Conservation (phyloP, 2,329 filamentous ascomycete species). For the Fusarium albidum region DNA sequence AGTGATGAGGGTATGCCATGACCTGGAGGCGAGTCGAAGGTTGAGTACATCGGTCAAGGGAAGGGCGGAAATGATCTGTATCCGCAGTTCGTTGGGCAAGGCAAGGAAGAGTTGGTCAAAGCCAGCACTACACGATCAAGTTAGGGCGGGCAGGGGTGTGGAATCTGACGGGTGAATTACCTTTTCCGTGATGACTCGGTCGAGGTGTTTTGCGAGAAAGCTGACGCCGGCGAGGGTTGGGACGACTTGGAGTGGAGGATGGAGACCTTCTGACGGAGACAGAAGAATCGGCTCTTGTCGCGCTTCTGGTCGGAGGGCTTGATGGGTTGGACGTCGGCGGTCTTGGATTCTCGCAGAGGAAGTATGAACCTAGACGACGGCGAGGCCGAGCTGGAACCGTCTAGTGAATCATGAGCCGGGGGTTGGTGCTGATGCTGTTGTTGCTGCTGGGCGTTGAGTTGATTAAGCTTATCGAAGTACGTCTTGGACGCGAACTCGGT, state of each 20-base stretch:
- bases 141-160: slow-evolving; percentile 4
- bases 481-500: slow-evolving; percentile 73
- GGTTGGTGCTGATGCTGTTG: slow-evolving; percentile 40
- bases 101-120: slow-evolving; percentile 66
- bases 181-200: slow-evolving; percentile 45
- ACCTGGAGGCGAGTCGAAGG: slow-evolving; percentile 64
- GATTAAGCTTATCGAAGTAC: slow-evolving; percentile 69
- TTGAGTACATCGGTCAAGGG: slow-evolving; percentile 68
- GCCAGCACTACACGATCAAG: slow-evolving; percentile 38
- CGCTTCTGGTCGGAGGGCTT: slow-evolving; percentile 48
- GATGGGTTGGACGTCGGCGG: slow-evolving; percentile 42
- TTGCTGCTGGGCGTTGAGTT: slow-evolving; percentile 58
- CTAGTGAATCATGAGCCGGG: slow-evolving; percentile 25
- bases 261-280: slow-evolving; percentile 50
- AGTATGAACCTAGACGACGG: slow-evolving; percentile 57
- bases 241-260: slow-evolving; percentile 47
- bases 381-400: slow-evolving; percentile 38
- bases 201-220: slow-evolving; percentile 31
- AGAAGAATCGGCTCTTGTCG: slow-evolving; percentile 54
- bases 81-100: slow-evolving; percentile 69
- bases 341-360: slow-evolving; percentile 54
- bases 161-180: slow-evolving; percentile 32
- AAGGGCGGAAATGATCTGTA: slow-evolving; percentile 67
- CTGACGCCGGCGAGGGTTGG: slow-evolving; percentile 14
- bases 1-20: slow-evolving; percentile 67